A percentile compares a stretch with the other conserved stretches of the same genome.
phyloP scores from a whole-genome alignment of 2,329 filamentous ascomycete genomes.

The Ilyonectria robusta region DNA sequence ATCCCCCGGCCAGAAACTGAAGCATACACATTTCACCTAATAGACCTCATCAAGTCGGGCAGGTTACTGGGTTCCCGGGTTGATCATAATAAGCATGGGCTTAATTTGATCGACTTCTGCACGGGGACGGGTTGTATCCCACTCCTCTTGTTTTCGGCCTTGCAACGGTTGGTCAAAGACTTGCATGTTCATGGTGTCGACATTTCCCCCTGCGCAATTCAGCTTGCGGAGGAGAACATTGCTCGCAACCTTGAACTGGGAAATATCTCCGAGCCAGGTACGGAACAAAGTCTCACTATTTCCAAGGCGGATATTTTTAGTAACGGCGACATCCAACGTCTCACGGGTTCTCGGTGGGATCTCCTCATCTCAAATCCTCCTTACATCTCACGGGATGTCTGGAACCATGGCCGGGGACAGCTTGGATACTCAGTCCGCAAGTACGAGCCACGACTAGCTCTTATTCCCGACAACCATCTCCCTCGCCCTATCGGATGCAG shows the following conservation, averaged over 20 bases:
- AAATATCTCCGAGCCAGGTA: slow-evolving; percentile 35
- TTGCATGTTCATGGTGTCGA: slow-evolving; percentile 80
- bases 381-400: slow-evolving; percentile 78
- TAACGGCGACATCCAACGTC: slow-evolving; percentile 52
- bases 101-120: slow-evolving; percentile 87
- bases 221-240: slow-evolving; percentile 76
- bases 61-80: slow-evolving; percentile 24
- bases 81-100: slow-evolving; percentile 33
- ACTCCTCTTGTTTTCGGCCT: slow-evolving; percentile 78
- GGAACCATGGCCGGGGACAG: slow-evolving; percentile 56
- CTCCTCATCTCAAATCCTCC: slow-evolving; percentile 91
- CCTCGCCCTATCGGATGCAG: slow-evolving; percentile 50
- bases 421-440: slow-evolving; percentile 82
- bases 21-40: slow-evolving; percentile 73
- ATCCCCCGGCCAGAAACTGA: slow-evolving; percentile 89
- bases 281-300: slow-evolving; percentile 59
- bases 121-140: slow-evolving; percentile 94
- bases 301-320: slow-evolving; percentile 65
- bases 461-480: slow-evolving; percentile 69
- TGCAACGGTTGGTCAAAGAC: slow-evolving; percentile 58
- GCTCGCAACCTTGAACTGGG: slow-evolving; percentile 59
- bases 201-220: slow-evolving; percentile 75
- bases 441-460: slow-evolving; percentile 84
- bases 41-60: slow-evolving; percentile 56
- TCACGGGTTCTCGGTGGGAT: slow-evolving; percentile 60